Evolutionary conservation across 768 basidiomycete genomes (phyloP), one percentile per base, ranked within the genome.

Genomic region (Mycena vulgaris): DNA sequence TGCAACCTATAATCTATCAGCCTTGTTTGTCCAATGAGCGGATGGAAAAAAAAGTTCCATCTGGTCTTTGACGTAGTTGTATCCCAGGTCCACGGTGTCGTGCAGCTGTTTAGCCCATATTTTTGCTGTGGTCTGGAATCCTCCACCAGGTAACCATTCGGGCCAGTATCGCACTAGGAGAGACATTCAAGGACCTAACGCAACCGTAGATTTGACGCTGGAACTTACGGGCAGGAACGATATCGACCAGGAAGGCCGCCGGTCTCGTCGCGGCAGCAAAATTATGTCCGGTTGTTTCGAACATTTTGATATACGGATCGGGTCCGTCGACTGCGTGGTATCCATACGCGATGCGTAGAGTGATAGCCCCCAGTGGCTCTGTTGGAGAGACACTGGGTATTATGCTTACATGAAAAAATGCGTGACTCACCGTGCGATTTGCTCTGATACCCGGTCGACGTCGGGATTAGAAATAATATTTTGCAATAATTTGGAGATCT

Each of bases 151-250:
- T 14, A 67, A 30, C 66, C 66, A 60, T 2, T 25, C 51, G 21
- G 66, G 66, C 66, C 66, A 52, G 30, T 42, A 74, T 56, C 80
- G 83, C 59, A 83, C 83, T 84, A 30, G 10, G 16, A 51, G 42
- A 45, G 42, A 37, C 35, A 37, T 37, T 37, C 35, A 14, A 14
- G 14, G 14, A 37, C 35, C 35, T 14, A 37, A 37, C 35, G 35
- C 35, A 14, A 28, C 21, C 5, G 35, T 27, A 14, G 5, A 27
- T 5, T 10, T 17, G 57, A 27, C 9, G 39, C 48, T 49, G 51
- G 51, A 19, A 9, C 65, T 3, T 31, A 67, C 66, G 21, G 16
- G 16, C n/a, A 10, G 66, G 66, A 3, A 67, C 7, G 1, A 60
- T 3, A 17, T 67, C 30, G 14, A 60, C 58, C 21, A 67, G 66